Evolutionary conservation across 2,329 filamentous ascomycete genomes (phyloP).

Genomic region (Scorias spongiosa): DNA sequence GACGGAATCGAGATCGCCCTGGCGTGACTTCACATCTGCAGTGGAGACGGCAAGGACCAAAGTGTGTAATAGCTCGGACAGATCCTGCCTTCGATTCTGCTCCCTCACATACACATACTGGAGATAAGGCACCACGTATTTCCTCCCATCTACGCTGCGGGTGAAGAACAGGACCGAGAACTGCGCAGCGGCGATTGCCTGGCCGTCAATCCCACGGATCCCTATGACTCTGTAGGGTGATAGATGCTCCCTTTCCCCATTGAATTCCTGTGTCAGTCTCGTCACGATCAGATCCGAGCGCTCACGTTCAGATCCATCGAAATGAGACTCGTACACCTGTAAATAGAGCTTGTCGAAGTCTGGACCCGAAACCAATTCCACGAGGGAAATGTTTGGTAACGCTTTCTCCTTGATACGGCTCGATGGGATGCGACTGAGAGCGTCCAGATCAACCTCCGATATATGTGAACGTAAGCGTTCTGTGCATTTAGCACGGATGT

Average conservation of each 20-base stretch:
- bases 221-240: constrained; percentile 10
- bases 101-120: constrained; percentile 12
- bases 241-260: constrained; percentile 3
- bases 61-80: constrained; percentile 12
- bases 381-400: constrained; percentile 7
- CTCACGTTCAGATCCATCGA: constrained; percentile 10
- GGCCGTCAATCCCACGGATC: constrained; percentile 6
- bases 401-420: constrained; percentile 1
- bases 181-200: constrained; percentile 10
- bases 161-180: constrained; percentile 9
- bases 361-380: constrained; percentile 8
- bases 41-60: constrained; percentile 9
- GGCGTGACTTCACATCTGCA: constrained; percentile 5
- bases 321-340: constrained; percentile 7
- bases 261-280: constrained; percentile 7
- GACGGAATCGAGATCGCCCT: neutral
- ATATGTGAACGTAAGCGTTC: neutral
- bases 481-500: neutral
- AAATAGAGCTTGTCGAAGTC: constrained; percentile 6
- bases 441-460: neutral
- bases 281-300: constrained; percentile 7
- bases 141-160: neutral
- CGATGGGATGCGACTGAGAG: neutral
- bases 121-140: constrained; percentile 9
- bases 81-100: constrained; percentile 8